Evolutionary conservation across 1,284 basidiomycete genomes (phyloP).

Genomic region (Inonotus obliquus): DNA sequence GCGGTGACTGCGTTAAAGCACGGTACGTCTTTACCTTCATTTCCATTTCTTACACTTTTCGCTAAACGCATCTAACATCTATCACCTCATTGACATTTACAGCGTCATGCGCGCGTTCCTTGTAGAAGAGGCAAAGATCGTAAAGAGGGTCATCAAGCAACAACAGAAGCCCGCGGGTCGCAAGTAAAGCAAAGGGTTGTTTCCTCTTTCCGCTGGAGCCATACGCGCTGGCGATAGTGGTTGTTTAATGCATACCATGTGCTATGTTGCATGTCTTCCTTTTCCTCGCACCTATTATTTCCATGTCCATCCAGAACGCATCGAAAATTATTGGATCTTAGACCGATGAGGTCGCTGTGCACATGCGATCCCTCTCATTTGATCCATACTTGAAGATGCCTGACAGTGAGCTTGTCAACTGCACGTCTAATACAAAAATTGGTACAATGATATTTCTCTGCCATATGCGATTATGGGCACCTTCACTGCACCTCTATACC

Average conservation of each 20-base stretch:
- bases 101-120: conserved; percentile 98
- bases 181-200: conserved; percentile 7
- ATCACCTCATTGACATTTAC: neutral
- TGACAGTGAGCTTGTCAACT: too few species aligned
- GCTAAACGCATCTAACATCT: neutral
- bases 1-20: conserved; percentile 88
- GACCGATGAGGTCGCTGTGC: conserved; percentile 10
- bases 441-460: too few species aligned
- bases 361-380: neutral
- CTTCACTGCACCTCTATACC: neutral
- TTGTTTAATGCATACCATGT: neutral
- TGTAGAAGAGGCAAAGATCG: conserved; percentile 99
- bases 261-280: neutral
- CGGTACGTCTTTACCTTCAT: conserved; percentile 52
- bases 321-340: neutral
- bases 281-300: neutral
- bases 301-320: neutral
- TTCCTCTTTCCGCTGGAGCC: neutral
- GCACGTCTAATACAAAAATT: too few species aligned
- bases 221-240: neutral
- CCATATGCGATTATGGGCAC: too few species aligned
- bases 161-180: conserved; percentile 45
- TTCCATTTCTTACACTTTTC: neutral
- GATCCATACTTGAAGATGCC: too few species aligned
- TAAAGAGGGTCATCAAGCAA: conserved; percentile 98